Conservation (phyloP, 2,329 filamentous ascomycete genomes). For the Cytospora paraplurivora region DNA sequence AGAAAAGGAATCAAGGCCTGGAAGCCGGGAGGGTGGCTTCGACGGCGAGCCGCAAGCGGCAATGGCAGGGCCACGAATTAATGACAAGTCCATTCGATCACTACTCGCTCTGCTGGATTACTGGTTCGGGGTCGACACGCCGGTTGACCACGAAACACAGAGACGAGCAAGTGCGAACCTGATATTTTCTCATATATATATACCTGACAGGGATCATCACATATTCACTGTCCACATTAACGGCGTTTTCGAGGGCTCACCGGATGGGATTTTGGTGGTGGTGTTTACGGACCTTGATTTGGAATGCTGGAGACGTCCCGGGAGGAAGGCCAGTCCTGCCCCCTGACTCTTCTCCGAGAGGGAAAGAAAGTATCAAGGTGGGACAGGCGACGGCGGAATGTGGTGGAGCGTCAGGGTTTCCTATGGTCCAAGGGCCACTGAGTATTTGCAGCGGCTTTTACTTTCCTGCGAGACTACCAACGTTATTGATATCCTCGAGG, state of each 20-base stretch:
- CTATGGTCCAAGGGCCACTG: slow-evolving; percentile 13
- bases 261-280: slow-evolving; percentile 17
- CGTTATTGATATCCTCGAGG: slow-evolving; percentile 23
- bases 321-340: slow-evolving; percentile 17
- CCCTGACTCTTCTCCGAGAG: slow-evolving; percentile 14
- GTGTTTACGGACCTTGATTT: slow-evolving; percentile 20
- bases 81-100: slow-evolving; percentile 25
- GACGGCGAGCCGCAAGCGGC: slow-evolving; percentile 12
- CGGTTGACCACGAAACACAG: slow-evolving; percentile 27
- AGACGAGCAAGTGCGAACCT: slow-evolving; percentile 26
- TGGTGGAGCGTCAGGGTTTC: slow-evolving; percentile 7
- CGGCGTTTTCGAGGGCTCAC: slow-evolving; percentile 26
- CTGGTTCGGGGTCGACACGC: slow-evolving; percentile 19
- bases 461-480: slow-evolving; percentile 1
- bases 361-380: slow-evolving; percentile 3
- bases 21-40: neutral
- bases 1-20: slow-evolving; percentile 12
- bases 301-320: slow-evolving; percentile 9
- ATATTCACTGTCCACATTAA: slow-evolving; percentile 18
- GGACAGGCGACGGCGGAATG: slow-evolving; percentile 1
- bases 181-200: slow-evolving; percentile 21
- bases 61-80: slow-evolving; percentile 22
- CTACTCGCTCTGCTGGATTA: slow-evolving; percentile 20
- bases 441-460: slow-evolving; percentile 24
- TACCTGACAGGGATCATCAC: slow-evolving; percentile 13